A percentile compares a stretch with the other conserved stretches of the same genome.
phyloP scores from a whole-genome alignment of 495 filamentous ascomycete species.

The Neohortaea acidophila region DNA sequence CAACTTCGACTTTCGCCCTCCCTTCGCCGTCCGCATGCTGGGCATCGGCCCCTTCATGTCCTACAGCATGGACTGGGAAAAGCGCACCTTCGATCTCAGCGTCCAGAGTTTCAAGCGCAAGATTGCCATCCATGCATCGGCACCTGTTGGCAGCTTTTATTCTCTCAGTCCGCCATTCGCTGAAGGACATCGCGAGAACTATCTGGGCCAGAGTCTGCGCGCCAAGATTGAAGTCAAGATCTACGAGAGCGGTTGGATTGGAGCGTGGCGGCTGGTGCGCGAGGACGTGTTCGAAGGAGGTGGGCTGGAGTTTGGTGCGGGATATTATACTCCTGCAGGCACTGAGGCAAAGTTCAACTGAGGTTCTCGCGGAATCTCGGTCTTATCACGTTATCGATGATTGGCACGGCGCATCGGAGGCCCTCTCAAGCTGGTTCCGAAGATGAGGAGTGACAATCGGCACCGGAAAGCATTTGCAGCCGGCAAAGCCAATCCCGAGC shows the following conservation, averaged over 20 bases:
- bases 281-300: conserved; percentile 25
- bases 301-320: conserved; percentile 34
- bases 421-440: too few species aligned
- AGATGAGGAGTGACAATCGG: too few species aligned
- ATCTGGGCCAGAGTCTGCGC: conserved; percentile 30
- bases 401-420: too few species aligned
- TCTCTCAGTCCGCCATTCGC: conserved; percentile 27
- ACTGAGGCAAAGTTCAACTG: conserved; percentile 11
- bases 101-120: conserved; percentile 23
- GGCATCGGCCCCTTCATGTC: conserved; percentile 25
- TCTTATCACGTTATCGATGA: too few species aligned
- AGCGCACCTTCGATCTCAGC: conserved; percentile 18
- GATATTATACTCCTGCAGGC: conserved; percentile 25
- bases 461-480: too few species aligned
- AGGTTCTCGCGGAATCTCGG: not conserved
- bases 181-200: conserved; percentile 28
- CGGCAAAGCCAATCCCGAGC: too few species aligned
- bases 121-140: conserved; percentile 24
- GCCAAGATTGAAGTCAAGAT: conserved; percentile 27
- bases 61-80: conserved; percentile 23
- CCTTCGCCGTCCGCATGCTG: conserved; percentile 19
- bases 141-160: conserved; percentile 27
- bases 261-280: conserved; percentile 24
- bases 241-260: conserved; percentile 21
- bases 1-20: conserved; percentile 25